Evolutionary conservation across 306 rosid species (phyloP).

Genomic region (Hippophae gyantsensis): DNA sequence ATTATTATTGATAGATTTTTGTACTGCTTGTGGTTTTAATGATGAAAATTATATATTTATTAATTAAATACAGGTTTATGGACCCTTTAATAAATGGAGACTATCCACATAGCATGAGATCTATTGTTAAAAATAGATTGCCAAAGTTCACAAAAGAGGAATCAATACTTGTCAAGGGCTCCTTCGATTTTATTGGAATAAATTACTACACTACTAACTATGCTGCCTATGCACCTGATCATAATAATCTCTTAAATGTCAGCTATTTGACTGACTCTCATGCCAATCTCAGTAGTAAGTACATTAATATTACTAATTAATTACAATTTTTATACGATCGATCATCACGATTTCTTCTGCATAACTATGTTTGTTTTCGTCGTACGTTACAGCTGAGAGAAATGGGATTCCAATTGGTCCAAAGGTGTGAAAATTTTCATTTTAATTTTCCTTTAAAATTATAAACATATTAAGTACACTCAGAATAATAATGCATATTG

Average conservation of each 20-base stretch:
- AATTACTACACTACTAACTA: constrained; percentile 45
- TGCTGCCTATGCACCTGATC: constrained; percentile 23
- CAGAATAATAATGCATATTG: too few relatives aligned
- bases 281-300: constrained; percentile 29
- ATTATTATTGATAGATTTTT: too few relatives aligned
- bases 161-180: constrained; percentile 35
- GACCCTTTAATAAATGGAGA: constrained; percentile 47
- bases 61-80: constrained; percentile 35
- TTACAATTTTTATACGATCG: too few relatives aligned
- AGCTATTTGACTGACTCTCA: constrained; percentile 31
- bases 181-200: constrained; percentile 57
- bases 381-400: background rate
- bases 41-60: too few relatives aligned
- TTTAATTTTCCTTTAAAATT: too few relatives aligned
- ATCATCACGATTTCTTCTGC: too few relatives aligned
- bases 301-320: background rate
- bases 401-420: background rate
- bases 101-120: constrained; percentile 49
- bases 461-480: too few relatives aligned
- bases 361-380: too few relatives aligned
- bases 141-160: constrained; percentile 48
- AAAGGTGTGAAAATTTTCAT: background rate
- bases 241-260: constrained; percentile 5
- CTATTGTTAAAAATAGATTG: constrained; percentile 41
- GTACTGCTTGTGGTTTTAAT: too few relatives aligned